A percentile compares a stretch with the other conserved stretches of the same genome.
phyloP scores from a whole-genome alignment of 2,329 filamentous ascomycete genomes.

The Fusarium sp. region DNA sequence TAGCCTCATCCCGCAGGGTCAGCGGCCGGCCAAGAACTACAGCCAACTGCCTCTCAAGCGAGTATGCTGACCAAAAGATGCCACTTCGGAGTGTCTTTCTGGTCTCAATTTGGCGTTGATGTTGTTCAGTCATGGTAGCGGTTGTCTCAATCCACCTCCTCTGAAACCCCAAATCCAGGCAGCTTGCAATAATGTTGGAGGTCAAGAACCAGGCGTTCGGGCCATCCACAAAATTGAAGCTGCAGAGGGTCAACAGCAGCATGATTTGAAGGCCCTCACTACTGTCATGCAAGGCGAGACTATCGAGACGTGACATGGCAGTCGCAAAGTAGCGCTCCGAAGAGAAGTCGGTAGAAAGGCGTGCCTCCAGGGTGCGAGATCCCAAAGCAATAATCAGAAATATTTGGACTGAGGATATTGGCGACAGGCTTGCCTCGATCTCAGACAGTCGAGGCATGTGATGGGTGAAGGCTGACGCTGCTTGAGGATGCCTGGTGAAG shows the following conservation, averaged over 20 bases:
- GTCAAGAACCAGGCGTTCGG: slow-evolving; percentile 29
- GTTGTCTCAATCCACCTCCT: slow-evolving; percentile 6
- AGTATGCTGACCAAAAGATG: slow-evolving; percentile 31
- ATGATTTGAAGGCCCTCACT: slow-evolving; percentile 30
- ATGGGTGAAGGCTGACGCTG: neutral
- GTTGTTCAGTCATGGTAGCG: neutral
- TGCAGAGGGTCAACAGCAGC: slow-evolving; percentile 14
- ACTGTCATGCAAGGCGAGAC: slow-evolving; percentile 16
- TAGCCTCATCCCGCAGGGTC: slow-evolving; percentile 24
- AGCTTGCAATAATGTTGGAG: slow-evolving; percentile 26
- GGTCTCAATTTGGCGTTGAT: neutral
- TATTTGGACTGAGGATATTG: slow-evolving; percentile 13
- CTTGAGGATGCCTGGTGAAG: slow-evolving; percentile 3
- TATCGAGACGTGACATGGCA: slow-evolving; percentile 20
- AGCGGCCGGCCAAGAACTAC: slow-evolving; percentile 25
- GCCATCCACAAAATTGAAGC: slow-evolving; percentile 23
- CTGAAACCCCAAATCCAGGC: slow-evolving; percentile 24
- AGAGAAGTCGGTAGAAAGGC: slow-evolving; percentile 2
- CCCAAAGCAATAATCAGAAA: slow-evolving; percentile 25
- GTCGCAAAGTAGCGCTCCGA: slow-evolving; percentile 17
- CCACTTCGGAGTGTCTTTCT: slow-evolving; percentile 12
- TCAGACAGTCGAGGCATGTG: slow-evolving; percentile 15
- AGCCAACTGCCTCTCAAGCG: slow-evolving; percentile 21
- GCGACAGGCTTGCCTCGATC: slow-evolving; percentile 6
- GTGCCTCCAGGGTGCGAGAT: slow-evolving; percentile 14